Percentiles rank a stretch among this genome's conserved stretches.
Conservation (phyloP, 73 alveolate genomes). For the Tetrahymena borealis region DNA sequence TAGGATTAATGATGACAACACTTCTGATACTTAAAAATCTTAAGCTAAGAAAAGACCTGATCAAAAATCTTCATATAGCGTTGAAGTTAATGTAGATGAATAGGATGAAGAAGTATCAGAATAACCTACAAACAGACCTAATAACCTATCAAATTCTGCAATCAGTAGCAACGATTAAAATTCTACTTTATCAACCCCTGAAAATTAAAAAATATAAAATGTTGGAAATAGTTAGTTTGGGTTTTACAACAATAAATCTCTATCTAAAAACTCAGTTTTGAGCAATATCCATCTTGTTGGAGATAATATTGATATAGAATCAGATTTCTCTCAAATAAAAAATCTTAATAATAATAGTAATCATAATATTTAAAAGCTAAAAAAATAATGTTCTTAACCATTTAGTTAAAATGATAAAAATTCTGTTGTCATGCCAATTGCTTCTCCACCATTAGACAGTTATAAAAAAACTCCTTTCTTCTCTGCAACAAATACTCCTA, state of each 20-base stretch:
- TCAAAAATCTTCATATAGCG: neutral
- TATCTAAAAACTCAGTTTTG: neutral
- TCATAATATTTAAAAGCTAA: too few relatives aligned
- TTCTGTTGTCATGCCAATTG: neutral
- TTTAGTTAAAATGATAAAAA: too few relatives aligned
- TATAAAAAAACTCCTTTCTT: neutral
- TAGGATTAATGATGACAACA: neutral
- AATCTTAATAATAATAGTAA: too few relatives aligned
- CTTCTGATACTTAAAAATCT: neutral
- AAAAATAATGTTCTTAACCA: too few relatives aligned
- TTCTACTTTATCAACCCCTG: neutral
- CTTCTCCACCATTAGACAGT: neutral
- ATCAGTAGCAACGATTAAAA: neutral
- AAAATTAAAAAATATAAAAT: neutral
- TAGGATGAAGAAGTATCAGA: neutral
- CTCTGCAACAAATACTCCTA: neutral
- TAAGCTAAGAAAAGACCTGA: neutral
- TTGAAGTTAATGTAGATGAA: neutral
- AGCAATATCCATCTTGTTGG: neutral
- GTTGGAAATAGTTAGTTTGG: neutral
- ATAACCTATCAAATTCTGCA: neutral
- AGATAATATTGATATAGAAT: neutral
- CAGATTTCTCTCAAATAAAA: neutral
- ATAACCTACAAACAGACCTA: neutral
- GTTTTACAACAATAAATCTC: neutral